Conservation (phyloP, 2,329 filamentous ascomycete genomes). For the Metarhizium album region DNA sequence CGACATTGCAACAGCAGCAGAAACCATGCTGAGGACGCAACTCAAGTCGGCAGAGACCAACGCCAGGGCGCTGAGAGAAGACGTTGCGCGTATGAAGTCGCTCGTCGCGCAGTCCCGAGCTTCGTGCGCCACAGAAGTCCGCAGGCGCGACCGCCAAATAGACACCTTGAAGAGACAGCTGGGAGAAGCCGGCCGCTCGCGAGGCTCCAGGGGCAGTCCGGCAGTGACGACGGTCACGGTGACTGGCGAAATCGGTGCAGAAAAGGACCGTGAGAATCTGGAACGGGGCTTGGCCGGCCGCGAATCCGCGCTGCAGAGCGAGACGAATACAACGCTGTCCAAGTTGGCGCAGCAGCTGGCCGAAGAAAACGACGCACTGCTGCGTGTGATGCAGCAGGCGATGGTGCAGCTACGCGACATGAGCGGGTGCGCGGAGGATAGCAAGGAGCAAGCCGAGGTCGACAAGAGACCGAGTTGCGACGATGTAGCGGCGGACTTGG, state of each 20-base stretch:
- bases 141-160: constrained; percentile 82
- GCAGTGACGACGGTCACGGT: constrained; percentile 47
- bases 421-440: constrained; percentile 42
- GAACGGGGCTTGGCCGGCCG: constrained; percentile 19
- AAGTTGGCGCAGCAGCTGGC: constrained; percentile 72
- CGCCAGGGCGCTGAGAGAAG: constrained; percentile 70
- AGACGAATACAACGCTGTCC: constrained; percentile 86
- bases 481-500: constrained; percentile 65
- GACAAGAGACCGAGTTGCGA: constrained; percentile 34
- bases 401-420: constrained; percentile 61
- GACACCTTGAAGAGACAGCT: constrained; percentile 83
- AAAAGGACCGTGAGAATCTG: constrained; percentile 26
- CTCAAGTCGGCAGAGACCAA: constrained; percentile 64
- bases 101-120: constrained; percentile 74
- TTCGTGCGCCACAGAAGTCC: constrained; percentile 81
- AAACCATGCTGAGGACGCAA: constrained; percentile 57
- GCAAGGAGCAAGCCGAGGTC: constrained; percentile 20
- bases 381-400: constrained; percentile 60
- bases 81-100: constrained; percentile 67
- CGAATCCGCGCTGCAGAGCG: constrained; percentile 64
- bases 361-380: constrained; percentile 81
- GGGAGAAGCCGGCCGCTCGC: constrained; percentile 54
- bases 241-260: constrained; percentile 40
- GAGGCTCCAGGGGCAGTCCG: constrained; percentile 43
- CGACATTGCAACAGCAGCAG: constrained; percentile 54